Conservation (phyloP, 768 basidiomycete species). For the Rhodosporidiobolus sp. region DNA sequence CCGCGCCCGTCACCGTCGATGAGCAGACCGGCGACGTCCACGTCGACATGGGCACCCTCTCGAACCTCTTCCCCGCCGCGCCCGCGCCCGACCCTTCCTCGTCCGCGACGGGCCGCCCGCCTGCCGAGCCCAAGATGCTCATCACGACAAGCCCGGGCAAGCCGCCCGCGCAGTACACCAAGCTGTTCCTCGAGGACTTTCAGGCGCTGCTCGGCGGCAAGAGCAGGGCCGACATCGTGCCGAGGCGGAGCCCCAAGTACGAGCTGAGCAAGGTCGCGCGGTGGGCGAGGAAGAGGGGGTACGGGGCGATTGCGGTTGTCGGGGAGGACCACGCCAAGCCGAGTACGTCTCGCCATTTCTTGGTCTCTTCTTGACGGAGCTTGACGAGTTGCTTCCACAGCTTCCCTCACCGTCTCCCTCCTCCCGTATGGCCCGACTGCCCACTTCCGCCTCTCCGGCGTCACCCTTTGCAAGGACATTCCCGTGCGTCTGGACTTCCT, state of each 20-base stretch:
- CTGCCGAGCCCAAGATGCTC: slow-evolving; percentile 40
- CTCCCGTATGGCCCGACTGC: slow-evolving; percentile 90
- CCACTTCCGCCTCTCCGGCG: slow-evolving; percentile 87
- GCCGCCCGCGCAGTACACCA: slow-evolving; percentile 37
- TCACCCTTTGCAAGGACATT: slow-evolving; percentile 80
- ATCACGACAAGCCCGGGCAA: slow-evolving; percentile 40
- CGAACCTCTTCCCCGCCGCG: slow-evolving; percentile 56
- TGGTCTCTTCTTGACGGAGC: not conserved
- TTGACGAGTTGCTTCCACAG: slow-evolving; percentile 52
- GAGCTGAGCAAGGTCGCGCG: slow-evolving; percentile 91
- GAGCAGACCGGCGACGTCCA: slow-evolving; percentile 51
- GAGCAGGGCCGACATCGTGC: slow-evolving; percentile 60
- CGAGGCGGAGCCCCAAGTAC: slow-evolving; percentile 82
- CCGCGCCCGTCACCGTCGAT: slow-evolving; percentile 38
- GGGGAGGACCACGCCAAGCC: slow-evolving; percentile 94
- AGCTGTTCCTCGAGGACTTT: slow-evolving; percentile 41
- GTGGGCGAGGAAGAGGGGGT: slow-evolving; percentile 87
- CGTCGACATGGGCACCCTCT: slow-evolving; percentile 48
- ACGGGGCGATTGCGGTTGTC: slow-evolving; percentile 82
- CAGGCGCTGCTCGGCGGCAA: slow-evolving; percentile 50
- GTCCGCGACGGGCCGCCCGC: slow-evolving; percentile 50
- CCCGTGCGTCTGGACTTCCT: slow-evolving; percentile 57
- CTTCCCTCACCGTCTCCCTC: slow-evolving; percentile 86
- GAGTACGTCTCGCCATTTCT: slow-evolving; percentile 60
- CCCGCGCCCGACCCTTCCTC: slow-evolving; percentile 54